phyloP scores from a whole-genome alignment of 169 alveolate genomes.

The Cryptosporidium parvum region DNA sequence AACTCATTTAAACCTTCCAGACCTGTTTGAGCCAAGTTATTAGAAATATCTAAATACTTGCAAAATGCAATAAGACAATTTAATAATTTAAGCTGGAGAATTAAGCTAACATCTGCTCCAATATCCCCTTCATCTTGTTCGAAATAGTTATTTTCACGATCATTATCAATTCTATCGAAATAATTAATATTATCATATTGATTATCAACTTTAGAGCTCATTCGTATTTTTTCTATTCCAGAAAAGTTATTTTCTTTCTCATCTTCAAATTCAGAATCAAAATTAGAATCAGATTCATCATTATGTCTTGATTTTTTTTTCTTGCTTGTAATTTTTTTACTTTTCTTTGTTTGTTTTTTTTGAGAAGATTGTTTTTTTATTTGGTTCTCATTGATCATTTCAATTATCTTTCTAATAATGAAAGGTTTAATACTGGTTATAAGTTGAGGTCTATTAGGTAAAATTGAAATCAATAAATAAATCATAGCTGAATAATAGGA shows the following conservation, averaged over 20 bases:
- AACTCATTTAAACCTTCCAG: constrained; percentile 54
- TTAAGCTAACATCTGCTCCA: neutral
- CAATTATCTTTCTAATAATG: constrained; percentile 50
- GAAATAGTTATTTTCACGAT: neutral
- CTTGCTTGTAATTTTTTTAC: neutral
- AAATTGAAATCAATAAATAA: constrained; percentile 19
- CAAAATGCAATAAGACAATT: constrained; percentile 31
- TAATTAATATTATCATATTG: too few relatives aligned
- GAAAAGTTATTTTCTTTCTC: constrained; percentile 62
- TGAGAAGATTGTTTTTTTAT: neutral
- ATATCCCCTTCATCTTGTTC: neutral
- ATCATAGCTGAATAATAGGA: constrained; percentile 74
- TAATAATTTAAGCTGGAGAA: constrained; percentile 43
- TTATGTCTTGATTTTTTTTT: neutral
- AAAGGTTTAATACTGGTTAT: constrained; percentile 39
- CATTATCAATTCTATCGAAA: neutral
- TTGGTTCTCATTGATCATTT: constrained; percentile 17
- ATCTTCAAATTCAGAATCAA: neutral
- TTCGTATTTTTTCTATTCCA: constrained; percentile 7
- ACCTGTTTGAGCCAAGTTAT: constrained; percentile 22
- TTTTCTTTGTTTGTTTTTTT: neutral
- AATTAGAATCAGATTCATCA: neutral
- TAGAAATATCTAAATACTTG: constrained; percentile 36
- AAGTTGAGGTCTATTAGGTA: constrained; percentile 63
- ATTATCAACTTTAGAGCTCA: neutral